These are phyloP conservation scores for Geranium rotundifolium DNA, from an alignment of 345 rosid genomes.

Conservation along the genomic window DNA sequence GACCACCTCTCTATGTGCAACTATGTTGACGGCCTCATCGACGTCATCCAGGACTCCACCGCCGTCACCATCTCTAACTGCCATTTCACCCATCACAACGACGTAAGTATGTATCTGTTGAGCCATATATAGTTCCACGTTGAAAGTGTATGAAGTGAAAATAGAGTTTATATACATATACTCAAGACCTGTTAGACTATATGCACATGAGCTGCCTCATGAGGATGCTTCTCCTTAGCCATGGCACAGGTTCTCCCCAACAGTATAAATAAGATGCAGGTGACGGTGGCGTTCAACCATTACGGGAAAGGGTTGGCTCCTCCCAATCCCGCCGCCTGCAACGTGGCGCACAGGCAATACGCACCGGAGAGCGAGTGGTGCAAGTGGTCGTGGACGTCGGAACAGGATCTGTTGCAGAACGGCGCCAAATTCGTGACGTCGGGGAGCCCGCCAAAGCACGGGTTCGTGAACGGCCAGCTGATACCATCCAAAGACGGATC, in stretches of 20 bases:
- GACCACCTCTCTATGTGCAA: slow-evolving; percentile 56
- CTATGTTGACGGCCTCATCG: slow-evolving; percentile 47
- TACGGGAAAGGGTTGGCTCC: slow-evolving; percentile 59
- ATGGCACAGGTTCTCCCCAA: too few relatives aligned
- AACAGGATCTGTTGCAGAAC: slow-evolving; percentile 47
- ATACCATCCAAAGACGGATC: neutral
- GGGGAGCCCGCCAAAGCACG: slow-evolving; percentile 15
- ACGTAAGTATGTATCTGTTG: too few relatives aligned
- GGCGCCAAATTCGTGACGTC: slow-evolving; percentile 51
- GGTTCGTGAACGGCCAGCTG: neutral
- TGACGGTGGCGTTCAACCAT: slow-evolving; percentile 66
- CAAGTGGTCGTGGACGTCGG: slow-evolving; percentile 62
- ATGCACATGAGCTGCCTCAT: too few relatives aligned
- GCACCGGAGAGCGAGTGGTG: slow-evolving; percentile 41
- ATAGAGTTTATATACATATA: too few relatives aligned
- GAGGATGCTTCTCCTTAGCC: too few relatives aligned
- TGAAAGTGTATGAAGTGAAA: too few relatives aligned
- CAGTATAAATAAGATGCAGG: slow-evolving; percentile 67
- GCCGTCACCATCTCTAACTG: slow-evolving; percentile 56
- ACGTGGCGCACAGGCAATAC: slow-evolving; percentile 30
- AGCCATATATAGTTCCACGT: too few relatives aligned
- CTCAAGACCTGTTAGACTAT: too few relatives aligned
- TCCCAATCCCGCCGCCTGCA: too few relatives aligned
- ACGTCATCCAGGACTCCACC: slow-evolving; percentile 46
- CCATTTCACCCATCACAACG: slow-evolving; percentile 53